These are phyloP conservation scores for Aspergillus uvarum DNA, from an alignment of 2,329 filamentous ascomycete species.

Conservation along the genomic window DNA sequence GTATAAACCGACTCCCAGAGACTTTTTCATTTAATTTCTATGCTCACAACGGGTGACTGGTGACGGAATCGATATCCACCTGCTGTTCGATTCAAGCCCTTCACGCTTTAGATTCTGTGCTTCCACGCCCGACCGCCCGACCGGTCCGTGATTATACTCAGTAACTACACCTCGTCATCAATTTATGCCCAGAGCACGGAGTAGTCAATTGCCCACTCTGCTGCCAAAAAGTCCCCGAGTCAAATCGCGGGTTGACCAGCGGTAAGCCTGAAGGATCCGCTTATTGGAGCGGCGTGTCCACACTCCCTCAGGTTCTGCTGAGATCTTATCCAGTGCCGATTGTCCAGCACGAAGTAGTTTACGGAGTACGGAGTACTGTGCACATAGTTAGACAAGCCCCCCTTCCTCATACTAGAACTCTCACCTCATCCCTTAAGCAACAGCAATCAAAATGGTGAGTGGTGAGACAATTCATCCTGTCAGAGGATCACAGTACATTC, in stretches of 20 bases:
- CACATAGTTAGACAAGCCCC: too few relatives aligned
- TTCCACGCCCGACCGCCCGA: not conserved
- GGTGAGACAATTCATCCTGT: too few relatives aligned
- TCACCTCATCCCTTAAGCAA: too few relatives aligned
- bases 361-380: too few relatives aligned
- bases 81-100: not conserved
- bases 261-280: not conserved
- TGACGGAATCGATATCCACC: slow-evolving; percentile 2
- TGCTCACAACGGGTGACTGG: not conserved
- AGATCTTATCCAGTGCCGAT: too few relatives aligned
- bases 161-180: not conserved
- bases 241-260: not conserved
- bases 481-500: not conserved
- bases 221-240: not conserved
- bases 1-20: not conserved
- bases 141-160: not conserved
- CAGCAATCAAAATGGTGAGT: too few relatives aligned
- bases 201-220: too few relatives aligned
- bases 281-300: not conserved
- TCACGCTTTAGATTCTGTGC: not conserved
- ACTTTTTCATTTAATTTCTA: not conserved
- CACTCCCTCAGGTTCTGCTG: too few relatives aligned
- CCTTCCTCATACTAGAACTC: too few relatives aligned
- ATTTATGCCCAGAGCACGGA: not conserved
- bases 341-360: too few relatives aligned